Evolutionary conservation across 306 rosid genomes (phyloP), one percentile per base, ranked within the genome.

Genomic region (Lathyrus oleraceus): DNA sequence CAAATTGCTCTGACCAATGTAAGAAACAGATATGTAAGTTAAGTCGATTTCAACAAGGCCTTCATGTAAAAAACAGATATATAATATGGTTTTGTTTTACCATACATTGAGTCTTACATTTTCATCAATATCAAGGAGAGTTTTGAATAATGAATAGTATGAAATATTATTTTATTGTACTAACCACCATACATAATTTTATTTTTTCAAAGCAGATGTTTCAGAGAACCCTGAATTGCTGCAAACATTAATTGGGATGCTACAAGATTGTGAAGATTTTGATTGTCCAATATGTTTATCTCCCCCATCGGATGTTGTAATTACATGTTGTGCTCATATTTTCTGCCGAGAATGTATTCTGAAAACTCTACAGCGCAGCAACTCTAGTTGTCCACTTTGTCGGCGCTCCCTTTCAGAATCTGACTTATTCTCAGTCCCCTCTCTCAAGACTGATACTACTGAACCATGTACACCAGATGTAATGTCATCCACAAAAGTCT

Each of bases 201-300:
- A 16, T 42, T 79, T 20, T 57, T 73, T 63, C 1, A 73, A 12
- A 39, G 73, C 89, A 92, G 95, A 84, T 81, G 88, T 84, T 48
- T 84, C 95, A 54, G 84, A 89, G 42, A 86, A 89, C 47, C 97
- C 95, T 0, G 90, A 86, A 61, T 73, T 92, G 81, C 82, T 87
- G 77, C 73, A 84, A 76, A 83, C 78, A 76, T 69, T 91, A 74
- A 77, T 89, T 23, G 85, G 84, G 84, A 74, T 79, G 75, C 66
- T 92, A 63, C 92, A 84, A 83, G 92, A 86, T 60, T 90, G 85
- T 65, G 96, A 91, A 79, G 96, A 92, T 80, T 79, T 89, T 74
- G 96, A 89, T 13, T 92, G 97, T 71, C 97, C 97, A 21, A 87
- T 91, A 32, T 91, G 97, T 75, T 73, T 89, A 9, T 79, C 86